A percentile compares a stretch with the other conserved stretches of the same genome.
Conservation (phyloP, 2,329 filamentous ascomycete species). For the Chaetothyriales sp. region DNA sequence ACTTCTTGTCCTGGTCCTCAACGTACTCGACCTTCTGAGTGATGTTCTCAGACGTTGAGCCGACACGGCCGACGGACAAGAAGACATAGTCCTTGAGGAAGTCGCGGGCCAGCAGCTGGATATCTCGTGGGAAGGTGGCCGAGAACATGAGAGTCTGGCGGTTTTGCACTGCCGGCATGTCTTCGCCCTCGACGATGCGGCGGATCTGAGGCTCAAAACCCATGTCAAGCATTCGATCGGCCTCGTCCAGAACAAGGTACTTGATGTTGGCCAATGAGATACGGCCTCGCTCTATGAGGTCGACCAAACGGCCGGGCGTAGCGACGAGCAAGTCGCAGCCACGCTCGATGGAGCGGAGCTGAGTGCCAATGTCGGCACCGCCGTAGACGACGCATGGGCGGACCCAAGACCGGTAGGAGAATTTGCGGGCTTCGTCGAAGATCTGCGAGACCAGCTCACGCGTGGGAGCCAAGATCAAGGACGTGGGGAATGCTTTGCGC, state of each 20-base stretch:
- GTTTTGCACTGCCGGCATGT: constrained; percentile 72
- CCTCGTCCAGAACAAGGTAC: constrained; percentile 95
- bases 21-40: constrained; percentile 98
- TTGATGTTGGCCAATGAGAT: constrained; percentile 98
- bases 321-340: constrained; percentile 95
- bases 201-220: constrained; percentile 99
- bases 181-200: constrained; percentile 93
- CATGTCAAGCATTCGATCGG: constrained; percentile 99
- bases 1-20: constrained; percentile 94
- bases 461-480: constrained; percentile 87
- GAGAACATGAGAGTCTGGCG: constrained; percentile 99
- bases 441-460: constrained; percentile 98
- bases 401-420: constrained; percentile 97
- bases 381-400: constrained; percentile 97
- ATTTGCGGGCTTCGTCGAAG: constrained; percentile 94
- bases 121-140: constrained; percentile 96
- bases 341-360: constrained; percentile 94
- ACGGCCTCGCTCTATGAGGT: constrained; percentile 94
- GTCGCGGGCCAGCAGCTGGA: constrained; percentile 96
- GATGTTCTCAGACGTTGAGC: constrained; percentile 99
- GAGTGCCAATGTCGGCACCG: constrained; percentile 95
- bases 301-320: constrained; percentile 91
- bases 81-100: constrained; percentile 99
- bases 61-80: constrained; percentile 94
- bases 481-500: constrained; percentile 95